These are phyloP conservation scores for Pythium folliculosum DNA, from an alignment of 352 stramenopile species.

Conservation along the genomic window DNA sequence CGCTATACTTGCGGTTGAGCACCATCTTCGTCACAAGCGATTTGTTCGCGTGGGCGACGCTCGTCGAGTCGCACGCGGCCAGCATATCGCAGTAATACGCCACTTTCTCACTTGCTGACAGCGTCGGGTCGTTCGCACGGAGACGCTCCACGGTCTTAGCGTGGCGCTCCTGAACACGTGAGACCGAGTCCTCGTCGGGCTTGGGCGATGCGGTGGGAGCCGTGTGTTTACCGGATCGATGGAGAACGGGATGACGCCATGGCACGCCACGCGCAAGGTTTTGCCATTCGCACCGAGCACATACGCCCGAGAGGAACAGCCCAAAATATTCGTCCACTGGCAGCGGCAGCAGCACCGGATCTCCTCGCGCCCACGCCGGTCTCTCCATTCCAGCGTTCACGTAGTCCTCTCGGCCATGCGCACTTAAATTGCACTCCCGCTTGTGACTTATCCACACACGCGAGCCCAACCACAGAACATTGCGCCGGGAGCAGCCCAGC, in stretches of 20 bases:
- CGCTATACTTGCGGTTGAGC: conserved; percentile 42
- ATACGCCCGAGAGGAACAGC: background rate
- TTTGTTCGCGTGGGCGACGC: conserved; percentile 23
- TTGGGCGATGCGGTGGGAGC: no score
- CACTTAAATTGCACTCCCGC: background rate
- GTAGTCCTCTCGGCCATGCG: background rate
- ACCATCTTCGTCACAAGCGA: conserved; percentile 36
- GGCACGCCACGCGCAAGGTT: no score
- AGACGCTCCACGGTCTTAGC: conserved; percentile 2
- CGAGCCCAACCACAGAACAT: conserved; percentile 10
- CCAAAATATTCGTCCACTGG: background rate
- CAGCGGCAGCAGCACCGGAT: conserved; percentile 1
- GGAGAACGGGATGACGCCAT: no score
- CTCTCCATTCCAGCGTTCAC: background rate
- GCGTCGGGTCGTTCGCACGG: conserved; percentile 5
- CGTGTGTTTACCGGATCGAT: no score
- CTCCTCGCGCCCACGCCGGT: background rate
- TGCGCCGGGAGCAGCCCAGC: conserved; percentile 7
- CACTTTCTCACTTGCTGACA: conserved; percentile 3
- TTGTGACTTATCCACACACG: conserved; percentile 7
- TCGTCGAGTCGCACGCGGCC: conserved; percentile 29
- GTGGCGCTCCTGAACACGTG: background rate
- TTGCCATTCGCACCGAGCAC: background rate
- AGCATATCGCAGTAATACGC: conserved; percentile 20
- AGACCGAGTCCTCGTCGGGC: no score